phyloP scores from a whole-genome alignment of 2,329 filamentous ascomycete genomes.

The Scedosporium boydii region DNA sequence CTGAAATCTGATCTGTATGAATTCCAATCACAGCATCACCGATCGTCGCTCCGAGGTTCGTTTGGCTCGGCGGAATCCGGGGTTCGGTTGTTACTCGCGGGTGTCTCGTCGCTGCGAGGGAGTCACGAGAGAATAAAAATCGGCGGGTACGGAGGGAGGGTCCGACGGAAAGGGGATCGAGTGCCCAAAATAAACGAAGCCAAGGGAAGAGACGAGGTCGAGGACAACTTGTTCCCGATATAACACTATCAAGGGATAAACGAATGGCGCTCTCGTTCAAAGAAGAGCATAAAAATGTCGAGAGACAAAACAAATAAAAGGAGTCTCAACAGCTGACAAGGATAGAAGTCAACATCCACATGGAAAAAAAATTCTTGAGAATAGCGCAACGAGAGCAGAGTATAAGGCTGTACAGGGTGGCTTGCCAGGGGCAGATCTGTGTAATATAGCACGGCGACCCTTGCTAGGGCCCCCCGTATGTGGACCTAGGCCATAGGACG shows the following conservation, averaged over 20 bases:
- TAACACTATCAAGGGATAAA: neutral
- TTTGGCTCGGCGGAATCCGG: too few species aligned
- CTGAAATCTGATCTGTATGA: too few species aligned
- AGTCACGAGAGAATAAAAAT: too few species aligned
- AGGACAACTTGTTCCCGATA: neutral
- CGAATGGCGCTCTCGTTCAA: neutral
- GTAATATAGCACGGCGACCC: neutral
- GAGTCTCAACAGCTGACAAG: constrained; percentile 1
- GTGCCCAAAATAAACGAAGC: neutral
- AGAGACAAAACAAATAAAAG: constrained; percentile 1
- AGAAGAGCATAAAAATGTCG: neutral
- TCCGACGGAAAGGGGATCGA: neutral
- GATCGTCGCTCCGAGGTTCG: too few species aligned
- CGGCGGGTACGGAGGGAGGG: too few species aligned
- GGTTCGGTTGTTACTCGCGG: too few species aligned
- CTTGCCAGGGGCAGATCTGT: neutral
- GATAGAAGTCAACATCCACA: neutral
- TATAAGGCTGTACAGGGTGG: neutral
- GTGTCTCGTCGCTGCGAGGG: too few species aligned
- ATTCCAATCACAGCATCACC: too few species aligned
- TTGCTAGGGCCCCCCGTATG: neutral
- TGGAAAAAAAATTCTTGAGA: neutral
- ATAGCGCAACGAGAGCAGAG: neutral
- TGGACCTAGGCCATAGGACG: neutral
- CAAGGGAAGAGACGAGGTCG: neutral